Conservation (phyloP, 225 moss, liverwort and hornwort genomes). For the Pseudisothecium myosuroides region DNA sequence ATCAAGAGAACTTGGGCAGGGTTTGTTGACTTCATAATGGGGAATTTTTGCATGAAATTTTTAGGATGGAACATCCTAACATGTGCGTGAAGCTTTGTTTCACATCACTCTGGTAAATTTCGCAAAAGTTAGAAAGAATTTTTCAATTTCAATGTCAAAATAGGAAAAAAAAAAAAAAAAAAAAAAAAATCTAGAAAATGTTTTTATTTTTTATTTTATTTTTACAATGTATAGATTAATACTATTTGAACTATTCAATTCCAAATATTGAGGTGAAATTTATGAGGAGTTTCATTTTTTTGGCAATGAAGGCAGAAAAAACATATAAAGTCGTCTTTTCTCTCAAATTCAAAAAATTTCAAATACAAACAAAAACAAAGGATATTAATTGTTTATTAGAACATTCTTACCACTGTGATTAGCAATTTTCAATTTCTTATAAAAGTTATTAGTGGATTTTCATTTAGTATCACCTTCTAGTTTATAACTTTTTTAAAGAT, state of each 20-base stretch:
- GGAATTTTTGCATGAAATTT: no score
- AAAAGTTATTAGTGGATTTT: background rate
- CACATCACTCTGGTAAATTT: rapidly evolving
- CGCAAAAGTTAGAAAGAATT: background rate
- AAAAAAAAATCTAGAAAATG: no score
- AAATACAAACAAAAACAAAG: rapidly evolving
- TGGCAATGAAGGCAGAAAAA: no score
- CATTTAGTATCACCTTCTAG: background rate
- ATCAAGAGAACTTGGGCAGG: background rate
- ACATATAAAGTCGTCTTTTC: rapidly evolving
- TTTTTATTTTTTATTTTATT: no score
- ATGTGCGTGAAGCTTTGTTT: background rate
- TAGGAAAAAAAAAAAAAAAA: no score
- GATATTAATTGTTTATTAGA: background rate
- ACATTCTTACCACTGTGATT: background rate
- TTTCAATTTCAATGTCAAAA: background rate
- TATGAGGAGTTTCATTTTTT: no score
- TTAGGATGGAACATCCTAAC: background rate
- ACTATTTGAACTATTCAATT: no score
- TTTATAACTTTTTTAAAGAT: background rate
- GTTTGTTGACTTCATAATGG: background rate
- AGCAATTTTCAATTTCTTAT: background rate
- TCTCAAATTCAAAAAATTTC: background rate
- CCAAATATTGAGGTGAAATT: no score
- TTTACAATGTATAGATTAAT: no score